Evolutionary conservation across 345 rosid genomes (phyloP), one percentile per base, ranked within the genome.

Genomic region (Aurinia saxatilis): DNA sequence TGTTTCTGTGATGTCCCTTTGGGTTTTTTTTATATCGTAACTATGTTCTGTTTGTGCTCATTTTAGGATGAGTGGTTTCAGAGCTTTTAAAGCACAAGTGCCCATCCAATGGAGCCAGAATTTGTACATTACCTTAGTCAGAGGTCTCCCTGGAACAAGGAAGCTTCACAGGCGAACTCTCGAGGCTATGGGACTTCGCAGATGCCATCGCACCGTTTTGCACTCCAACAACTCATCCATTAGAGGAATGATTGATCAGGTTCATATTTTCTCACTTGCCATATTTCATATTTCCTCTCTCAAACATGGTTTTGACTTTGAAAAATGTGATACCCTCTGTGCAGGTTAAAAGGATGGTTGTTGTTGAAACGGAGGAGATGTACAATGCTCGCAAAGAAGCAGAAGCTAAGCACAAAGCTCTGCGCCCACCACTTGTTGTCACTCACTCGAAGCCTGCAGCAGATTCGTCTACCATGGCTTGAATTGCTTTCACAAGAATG

Each of bases 131-230:
- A 88, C 90, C 48, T 77, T 83, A 56, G 95, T 83, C 51, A 83
- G 92, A 57, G 96, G 92, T 65, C 80, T 85, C 50, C 96, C 96
- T 0, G 96, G 96, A 36, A 88, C 92, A 2, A 83, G 92, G 74
- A 83, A 78, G 79, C 86, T 79, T 48, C 96, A 88, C 69, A 80
- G 88, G 67, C 84, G 90, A 65, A 88, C 90, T 14, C 73, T 88
- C 30, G 96, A 88, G 58, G 96, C 90, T 16, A 70, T 85, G 74
- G 82, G 80, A 19, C 86, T 88, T 8, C 52, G 82, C 38, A 83
- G 83, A 77, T 81, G 90, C 71, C 87, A 82, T 76, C 85, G 85
- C 29, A 88, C 92, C 42, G 88, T 88, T 31, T 69, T 71, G 77
- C 84, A 77, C 3, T 73, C 77, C 38, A 88, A 88, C 77, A 80